Evolutionary conservation across 257 asterid genomes (phyloP), one percentile per base, ranked within the genome.

Genomic region (Dorcoceras hygrometricum): DNA sequence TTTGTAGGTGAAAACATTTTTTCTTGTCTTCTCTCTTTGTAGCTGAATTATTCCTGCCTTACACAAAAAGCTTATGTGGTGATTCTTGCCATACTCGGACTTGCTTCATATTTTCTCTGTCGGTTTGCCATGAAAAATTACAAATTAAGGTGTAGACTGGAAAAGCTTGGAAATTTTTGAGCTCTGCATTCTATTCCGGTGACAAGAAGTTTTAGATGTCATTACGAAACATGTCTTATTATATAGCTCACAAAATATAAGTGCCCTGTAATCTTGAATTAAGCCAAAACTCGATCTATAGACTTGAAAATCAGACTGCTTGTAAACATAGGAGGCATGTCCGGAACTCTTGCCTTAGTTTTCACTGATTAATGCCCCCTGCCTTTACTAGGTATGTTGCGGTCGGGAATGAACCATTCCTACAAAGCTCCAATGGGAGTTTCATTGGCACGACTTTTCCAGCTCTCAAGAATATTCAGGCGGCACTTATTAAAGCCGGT

Each of bases 341-440:
- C 11, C 11, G 2, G 48, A 12, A 50, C 22, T 48, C 14, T 61
- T 19, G 31, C 36, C 46, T 67, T 77, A 18, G 8, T 14, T 27
- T 57, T 10, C 26, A 31, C 74, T 75, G 50, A 73, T 25, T 19
- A 27, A 3, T n/a, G 2, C 8, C 20, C 8, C 31, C 8, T 56
- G 19, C 14, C 31, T 60, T 67, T 74, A 54, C 68, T 65, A 88
- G 96, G 81, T 88, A 88, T 66, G 96, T 88, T 77, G 96, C 96
- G 14, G 96, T 88, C 14, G 96, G 96, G 31, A 88, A 88, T 55
- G 96, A 88, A 63, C 96, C 96, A 2, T 84, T 88, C 66, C 77
- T 88, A 16, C 48, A 77, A 2, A 58, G 86, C 43, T 81, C 71
- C 60, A 88, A 88, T 20, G 95, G 95, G 20, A 86, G 91, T 50